Percentiles rank a stretch among this genome's conserved stretches.
phyloP scores from a whole-genome alignment of 768 basidiomycete species.

The Rubroboletus pulcherrimus region DNA sequence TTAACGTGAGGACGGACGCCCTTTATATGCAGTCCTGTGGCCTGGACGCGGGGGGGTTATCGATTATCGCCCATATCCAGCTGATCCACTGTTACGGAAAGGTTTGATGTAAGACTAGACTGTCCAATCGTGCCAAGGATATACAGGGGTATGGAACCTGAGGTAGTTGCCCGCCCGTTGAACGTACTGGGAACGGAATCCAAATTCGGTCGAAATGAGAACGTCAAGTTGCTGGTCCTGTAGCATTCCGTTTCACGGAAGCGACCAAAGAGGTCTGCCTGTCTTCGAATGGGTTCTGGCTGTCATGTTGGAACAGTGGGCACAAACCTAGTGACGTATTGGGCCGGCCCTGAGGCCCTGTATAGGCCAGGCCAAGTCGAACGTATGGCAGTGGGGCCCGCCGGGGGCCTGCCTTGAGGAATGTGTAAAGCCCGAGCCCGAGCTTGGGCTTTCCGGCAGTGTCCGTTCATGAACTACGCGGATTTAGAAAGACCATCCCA shows the following conservation, averaged over 20 bases:
- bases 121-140: not conserved
- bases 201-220: not conserved
- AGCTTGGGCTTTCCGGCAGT: no score
- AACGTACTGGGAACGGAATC: not conserved
- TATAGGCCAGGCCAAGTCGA: no score
- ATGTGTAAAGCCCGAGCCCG: no score
- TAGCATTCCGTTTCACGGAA: not conserved
- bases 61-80: not conserved
- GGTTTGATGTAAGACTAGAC: not conserved
- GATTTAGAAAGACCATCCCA: no score
- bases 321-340: not conserved
- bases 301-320: not conserved
- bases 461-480: no score
- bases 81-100: not conserved
- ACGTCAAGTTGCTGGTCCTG: not conserved
- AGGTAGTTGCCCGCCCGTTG: no score
- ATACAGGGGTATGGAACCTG: not conserved
- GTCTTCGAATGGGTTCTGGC: not conserved
- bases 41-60: not conserved
- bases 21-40: not conserved
- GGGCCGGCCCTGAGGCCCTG: no score
- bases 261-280: not conserved
- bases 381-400: no score
- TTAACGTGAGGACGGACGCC: no score
- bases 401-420: no score